Conservation (phyloP, 805 yeast genomes). For the Hanseniaspora mollemarum region DNA sequence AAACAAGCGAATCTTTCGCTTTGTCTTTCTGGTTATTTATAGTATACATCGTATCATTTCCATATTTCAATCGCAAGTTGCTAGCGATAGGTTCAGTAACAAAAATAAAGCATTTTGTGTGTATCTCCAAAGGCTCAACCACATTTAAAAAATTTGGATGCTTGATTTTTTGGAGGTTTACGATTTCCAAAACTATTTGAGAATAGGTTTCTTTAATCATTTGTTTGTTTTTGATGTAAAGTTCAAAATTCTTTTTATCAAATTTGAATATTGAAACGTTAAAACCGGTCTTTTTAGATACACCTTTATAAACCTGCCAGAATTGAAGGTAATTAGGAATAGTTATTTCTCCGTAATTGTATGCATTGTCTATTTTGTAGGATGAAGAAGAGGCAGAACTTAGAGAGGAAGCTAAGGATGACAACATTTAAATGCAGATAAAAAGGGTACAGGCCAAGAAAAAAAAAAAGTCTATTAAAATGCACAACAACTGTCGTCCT, state of each 20-base stretch:
- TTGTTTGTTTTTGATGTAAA: conserved; percentile 41
- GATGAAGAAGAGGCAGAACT: background rate
- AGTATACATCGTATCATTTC: background rate
- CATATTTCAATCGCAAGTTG: conserved; percentile 30
- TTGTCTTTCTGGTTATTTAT: conserved; percentile 22
- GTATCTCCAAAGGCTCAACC: conserved; percentile 82
- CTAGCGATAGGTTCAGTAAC: conserved; percentile 71
- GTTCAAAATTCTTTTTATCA: conserved; percentile 66
- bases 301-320: conserved; percentile 82
- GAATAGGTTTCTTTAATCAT: conserved; percentile 53
- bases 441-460: background rate
- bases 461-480: no score
- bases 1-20: conserved; percentile 35
- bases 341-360: background rate
- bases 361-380: conserved; percentile 6
- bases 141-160: conserved; percentile 82
- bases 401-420: conserved; percentile 11
- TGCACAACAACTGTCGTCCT: no score
- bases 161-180: conserved; percentile 63
- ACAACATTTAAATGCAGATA: conserved; percentile 2
- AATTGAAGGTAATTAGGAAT: conserved; percentile 36
- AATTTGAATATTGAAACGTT: conserved; percentile 68
- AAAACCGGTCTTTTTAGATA: conserved; percentile 37
- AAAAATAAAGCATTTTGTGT: conserved; percentile 62
- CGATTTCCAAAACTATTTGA: conserved; percentile 53